phyloP scores from a whole-genome alignment of 768 basidiomycete genomes.

The Polyporus arcularius region DNA sequence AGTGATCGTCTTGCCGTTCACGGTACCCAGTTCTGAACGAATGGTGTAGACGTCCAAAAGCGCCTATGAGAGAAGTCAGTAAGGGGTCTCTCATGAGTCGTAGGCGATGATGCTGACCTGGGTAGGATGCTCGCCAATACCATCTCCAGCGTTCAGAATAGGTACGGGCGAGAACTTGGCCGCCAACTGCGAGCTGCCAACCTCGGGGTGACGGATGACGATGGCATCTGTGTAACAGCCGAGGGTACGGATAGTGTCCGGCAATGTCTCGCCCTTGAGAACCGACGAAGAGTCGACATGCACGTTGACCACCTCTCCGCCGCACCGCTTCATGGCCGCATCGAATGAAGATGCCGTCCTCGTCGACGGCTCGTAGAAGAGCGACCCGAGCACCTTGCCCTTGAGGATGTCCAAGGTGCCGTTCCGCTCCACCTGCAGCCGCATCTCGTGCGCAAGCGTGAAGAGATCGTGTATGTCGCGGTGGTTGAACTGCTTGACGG shows the following conservation, averaged over 20 bases:
- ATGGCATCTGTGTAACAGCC: constrained; percentile 96
- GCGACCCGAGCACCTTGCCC: constrained; percentile 85
- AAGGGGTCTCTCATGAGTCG: neutral
- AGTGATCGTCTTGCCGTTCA: constrained; percentile 93
- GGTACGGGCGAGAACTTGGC: constrained; percentile 96
- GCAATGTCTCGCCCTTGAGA: constrained; percentile 88
- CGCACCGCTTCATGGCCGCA: constrained; percentile 97
- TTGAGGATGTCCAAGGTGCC: constrained; percentile 87
- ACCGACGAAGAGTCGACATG: constrained; percentile 83
- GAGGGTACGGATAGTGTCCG: constrained; percentile 92
- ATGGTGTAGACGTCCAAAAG: constrained; percentile 91
- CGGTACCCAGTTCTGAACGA: constrained; percentile 95
- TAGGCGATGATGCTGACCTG: constrained; percentile 52
- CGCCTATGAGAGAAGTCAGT: constrained; percentile 46
- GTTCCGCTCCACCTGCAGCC: constrained; percentile 89
- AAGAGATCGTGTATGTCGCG: constrained; percentile 93
- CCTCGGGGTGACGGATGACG: constrained; percentile 91
- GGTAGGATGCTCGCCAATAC: constrained; percentile 95
- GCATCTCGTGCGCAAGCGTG: constrained; percentile 95
- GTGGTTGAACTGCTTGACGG: constrained; percentile 90
- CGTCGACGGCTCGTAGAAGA: constrained; percentile 98
- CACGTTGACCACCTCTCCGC: constrained; percentile 91
- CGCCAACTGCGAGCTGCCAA: constrained; percentile 93
- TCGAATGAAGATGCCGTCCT: constrained; percentile 96
- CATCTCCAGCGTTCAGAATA: constrained; percentile 96